Base-by-base conservation (phyloP, 495 filamentous ascomycete species). In the Halenospora varia region DNA sequence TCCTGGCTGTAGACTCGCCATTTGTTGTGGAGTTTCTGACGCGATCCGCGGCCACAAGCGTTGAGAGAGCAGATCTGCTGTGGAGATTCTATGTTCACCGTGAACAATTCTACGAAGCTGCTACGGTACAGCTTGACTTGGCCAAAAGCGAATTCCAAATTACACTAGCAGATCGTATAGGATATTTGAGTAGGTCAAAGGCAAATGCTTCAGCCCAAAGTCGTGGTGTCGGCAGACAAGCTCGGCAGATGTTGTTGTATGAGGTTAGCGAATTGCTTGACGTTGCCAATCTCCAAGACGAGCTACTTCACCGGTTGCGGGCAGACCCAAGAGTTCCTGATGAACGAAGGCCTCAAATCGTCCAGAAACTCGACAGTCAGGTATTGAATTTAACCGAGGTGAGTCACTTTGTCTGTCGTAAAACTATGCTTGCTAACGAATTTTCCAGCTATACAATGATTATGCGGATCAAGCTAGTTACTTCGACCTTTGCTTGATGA, bases 271-370 rank as follows among this genome's bases (percentile, higher is more conserved):
- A 92, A 62, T 79, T 96, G 10, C 82, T 99, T 24, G 95, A 97
- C 62, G 81, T 97, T 25, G 93, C 93, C 18, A 92, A 92, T 62
- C 90, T 99, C 59, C 94, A 99, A 70, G 89, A 96, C 64, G 94
- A 97, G 62, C 69, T 97, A 24, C 74, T 97, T 47, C 88, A 92
- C 71, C 79, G 88, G 42, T 68, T 99, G 44, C 86, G 80, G 67
- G 79, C 78, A 35, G 93, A 97, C 62, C 56, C 68, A 3, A 83
- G 94, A 39, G 77, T 96, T 40, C 63, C 71, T 3, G 67, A 73
- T 1, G 82, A 85, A 11, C 82, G 81, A 54, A 81, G 81, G 58
- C 62, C 71, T 4, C 76, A 84, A 40, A 81, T 96, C 15, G 66
- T 88, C 45, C 65, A 73, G 24, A 75, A 81, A 17, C 76, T 99